Percentiles rank a stretch among this genome's conserved stretches.
Evolutionary conservation across 352 stramenopile species (phyloP).

Genomic region (Phytophthora idaei): DNA sequence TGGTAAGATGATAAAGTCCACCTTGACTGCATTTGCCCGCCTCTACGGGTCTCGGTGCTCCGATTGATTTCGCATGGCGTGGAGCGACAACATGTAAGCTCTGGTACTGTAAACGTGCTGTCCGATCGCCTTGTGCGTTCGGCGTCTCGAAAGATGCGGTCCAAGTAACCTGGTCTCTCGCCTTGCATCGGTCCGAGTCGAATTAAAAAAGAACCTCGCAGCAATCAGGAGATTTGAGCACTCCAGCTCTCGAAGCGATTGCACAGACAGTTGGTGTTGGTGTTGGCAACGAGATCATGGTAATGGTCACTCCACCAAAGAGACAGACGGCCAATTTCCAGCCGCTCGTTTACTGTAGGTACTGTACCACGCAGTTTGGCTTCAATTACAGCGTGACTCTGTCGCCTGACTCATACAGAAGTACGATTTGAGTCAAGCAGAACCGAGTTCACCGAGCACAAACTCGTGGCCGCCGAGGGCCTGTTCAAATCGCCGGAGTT

Average conservation of each 20-base stretch:
- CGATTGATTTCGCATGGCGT: slow-evolving; percentile 4
- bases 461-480: slow-evolving; percentile 19
- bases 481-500: slow-evolving; percentile 34
- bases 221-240: slow-evolving; percentile 31
- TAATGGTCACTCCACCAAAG: slow-evolving; percentile 6
- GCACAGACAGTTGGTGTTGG: background rate
- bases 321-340: slow-evolving; percentile 20
- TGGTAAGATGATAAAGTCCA: slow-evolving; percentile 18
- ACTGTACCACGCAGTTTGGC: slow-evolving; percentile 9
- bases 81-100: slow-evolving; percentile 13
- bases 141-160: slow-evolving; percentile 35
- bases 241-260: slow-evolving; percentile 20
- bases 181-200: slow-evolving; percentile 5
- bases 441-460: slow-evolving; percentile 9
- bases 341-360: slow-evolving; percentile 7
- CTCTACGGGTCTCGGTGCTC: slow-evolving; percentile 16
- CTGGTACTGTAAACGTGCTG: background rate
- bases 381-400: slow-evolving; percentile 27
- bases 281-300: slow-evolving; percentile 19
- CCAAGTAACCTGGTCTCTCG: slow-evolving; percentile 7
- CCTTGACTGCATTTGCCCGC: slow-evolving; percentile 8
- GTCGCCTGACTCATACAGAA: slow-evolving; percentile 28
- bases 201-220: slow-evolving; percentile 23
- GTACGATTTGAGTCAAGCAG: slow-evolving; percentile 17
- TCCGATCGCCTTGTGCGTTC: slow-evolving; percentile 21